Evolutionary conservation across 805 yeast genomes (phyloP).

Genomic region (Wickerhamomyces pijperi): DNA sequence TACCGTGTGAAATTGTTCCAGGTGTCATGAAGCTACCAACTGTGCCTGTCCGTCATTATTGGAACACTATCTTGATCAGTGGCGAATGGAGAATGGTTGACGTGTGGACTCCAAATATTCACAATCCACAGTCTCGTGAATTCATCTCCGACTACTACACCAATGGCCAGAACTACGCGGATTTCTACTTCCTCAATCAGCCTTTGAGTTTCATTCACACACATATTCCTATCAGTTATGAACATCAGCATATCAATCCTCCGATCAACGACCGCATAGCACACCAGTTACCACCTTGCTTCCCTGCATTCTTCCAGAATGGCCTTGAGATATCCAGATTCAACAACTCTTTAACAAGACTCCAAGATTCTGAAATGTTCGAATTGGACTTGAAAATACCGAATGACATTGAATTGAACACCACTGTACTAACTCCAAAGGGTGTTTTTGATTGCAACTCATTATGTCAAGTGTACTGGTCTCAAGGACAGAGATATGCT

Average conservation of each 20-base stretch:
- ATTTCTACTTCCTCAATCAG: conserved; percentile 65
- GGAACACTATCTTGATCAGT: conserved; percentile 73
- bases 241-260: conserved; percentile 80
- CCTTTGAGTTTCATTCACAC: conserved; percentile 73
- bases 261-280: conserved; percentile 72
- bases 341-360: conserved; percentile 64
- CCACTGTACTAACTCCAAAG: conserved; percentile 39
- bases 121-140: conserved; percentile 30
- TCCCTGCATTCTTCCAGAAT: conserved; percentile 65
- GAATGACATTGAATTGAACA: conserved; percentile 52
- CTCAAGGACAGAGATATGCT: conserved; percentile 50
- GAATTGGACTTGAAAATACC: conserved; percentile 74
- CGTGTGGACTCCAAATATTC: conserved; percentile 48
- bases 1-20: conserved; percentile 64
- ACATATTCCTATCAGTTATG: conserved; percentile 72
- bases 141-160: not conserved
- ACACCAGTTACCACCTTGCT: conserved; percentile 73
- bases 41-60: conserved; percentile 67
- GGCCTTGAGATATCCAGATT: conserved; percentile 51
- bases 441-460: conserved; percentile 31
- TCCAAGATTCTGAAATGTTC: conserved; percentile 65
- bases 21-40: conserved; percentile 82
- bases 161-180: conserved; percentile 17
- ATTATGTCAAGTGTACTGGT: conserved; percentile 73
- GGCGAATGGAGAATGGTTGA: conserved; percentile 78